Evolutionary conservation across 2,329 filamentous ascomycete genomes (phyloP), one percentile per base, ranked within the genome.

Genomic region (Penicillium sp.): DNA sequence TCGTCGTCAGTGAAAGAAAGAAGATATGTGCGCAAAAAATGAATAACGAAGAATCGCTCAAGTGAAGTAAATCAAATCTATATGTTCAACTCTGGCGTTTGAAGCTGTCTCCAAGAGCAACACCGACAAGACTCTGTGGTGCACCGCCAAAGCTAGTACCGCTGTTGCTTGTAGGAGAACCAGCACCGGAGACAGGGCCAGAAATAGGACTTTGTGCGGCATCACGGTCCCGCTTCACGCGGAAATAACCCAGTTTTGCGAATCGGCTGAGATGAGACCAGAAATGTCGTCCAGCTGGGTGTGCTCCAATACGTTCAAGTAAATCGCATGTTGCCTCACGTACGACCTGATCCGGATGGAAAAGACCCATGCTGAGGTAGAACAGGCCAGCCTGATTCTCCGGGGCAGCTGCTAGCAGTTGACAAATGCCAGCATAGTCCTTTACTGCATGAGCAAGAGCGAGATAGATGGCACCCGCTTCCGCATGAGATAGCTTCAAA

Each of bases 251-350:
- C 62, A 96, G 77, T 76, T 93, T 96, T 65, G 93, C 89, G 70
- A 97, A 99, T 45, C 91, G 83, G 56, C 92, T 95, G 48, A 99
- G 79, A 29, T 86, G 86, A 63, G 84, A 86, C 91, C 93, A 99
- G 83, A 95, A 98, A 75, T 98, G 91, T 68, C 92, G 84, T 1
- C 95, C 95, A 10, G 92, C 95, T 69, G 96, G 90, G 75, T 99
- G 93, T 56, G 89, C 87, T 63, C 87, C 85, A 53, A 99, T 87
- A 22, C 92, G 84, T 64, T 93, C 91, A 22, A 99, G 75, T 35
- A 99, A 77, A 59, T 90, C 90, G 1, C 91, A 88, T 2, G 91
- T 90, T 54, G 86, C 86, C 65, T 89, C 77, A 35, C 95, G 84
- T 11, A 97, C 93, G 51, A 91, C 89, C 35, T 83, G 81, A 62